These are phyloP conservation scores for Casuarina equisetifolia DNA, from an alignment of 306 rosid genomes.

Conservation along the genomic window DNA sequence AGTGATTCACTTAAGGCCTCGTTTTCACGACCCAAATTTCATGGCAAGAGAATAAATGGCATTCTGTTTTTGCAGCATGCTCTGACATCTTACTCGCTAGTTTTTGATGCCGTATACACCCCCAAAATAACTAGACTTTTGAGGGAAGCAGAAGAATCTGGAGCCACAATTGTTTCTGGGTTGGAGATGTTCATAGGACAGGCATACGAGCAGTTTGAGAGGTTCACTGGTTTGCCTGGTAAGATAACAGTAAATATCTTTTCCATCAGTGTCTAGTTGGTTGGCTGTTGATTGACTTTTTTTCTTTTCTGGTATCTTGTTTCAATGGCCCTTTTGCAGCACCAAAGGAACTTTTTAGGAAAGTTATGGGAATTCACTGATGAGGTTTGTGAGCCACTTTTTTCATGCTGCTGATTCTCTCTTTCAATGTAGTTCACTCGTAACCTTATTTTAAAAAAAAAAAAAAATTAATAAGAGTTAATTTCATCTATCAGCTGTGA, in stretches of 20 bases:
- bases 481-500: no score
- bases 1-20: conserved; percentile 11
- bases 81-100: conserved; percentile 64
- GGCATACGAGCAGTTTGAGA: conserved; percentile 80
- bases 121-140: conserved; percentile 84
- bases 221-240: conserved; percentile 90
- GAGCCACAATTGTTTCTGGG: conserved; percentile 73
- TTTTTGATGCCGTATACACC: conserved; percentile 90
- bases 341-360: conserved; percentile 69
- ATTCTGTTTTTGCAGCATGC: conserved; percentile 65
- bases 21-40: conserved; percentile 24
- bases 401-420: conserved; percentile 11
- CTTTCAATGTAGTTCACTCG: conserved; percentile 2
- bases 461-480: no score
- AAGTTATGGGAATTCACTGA: conserved; percentile 49
- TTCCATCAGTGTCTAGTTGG: conserved; percentile 13
- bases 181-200: conserved; percentile 88
- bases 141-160: conserved; percentile 86
- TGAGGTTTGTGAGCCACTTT: conserved; percentile 43
- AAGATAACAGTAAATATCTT: conserved; percentile 25
- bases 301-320: conserved; percentile 13
- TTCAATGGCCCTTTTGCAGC: conserved; percentile 54
- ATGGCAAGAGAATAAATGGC: conserved; percentile 26
- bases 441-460: neutral
- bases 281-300: conserved; percentile 25